Conservation (phyloP, 2,329 filamentous ascomycete species). For the Fusarium zealandicum region DNA sequence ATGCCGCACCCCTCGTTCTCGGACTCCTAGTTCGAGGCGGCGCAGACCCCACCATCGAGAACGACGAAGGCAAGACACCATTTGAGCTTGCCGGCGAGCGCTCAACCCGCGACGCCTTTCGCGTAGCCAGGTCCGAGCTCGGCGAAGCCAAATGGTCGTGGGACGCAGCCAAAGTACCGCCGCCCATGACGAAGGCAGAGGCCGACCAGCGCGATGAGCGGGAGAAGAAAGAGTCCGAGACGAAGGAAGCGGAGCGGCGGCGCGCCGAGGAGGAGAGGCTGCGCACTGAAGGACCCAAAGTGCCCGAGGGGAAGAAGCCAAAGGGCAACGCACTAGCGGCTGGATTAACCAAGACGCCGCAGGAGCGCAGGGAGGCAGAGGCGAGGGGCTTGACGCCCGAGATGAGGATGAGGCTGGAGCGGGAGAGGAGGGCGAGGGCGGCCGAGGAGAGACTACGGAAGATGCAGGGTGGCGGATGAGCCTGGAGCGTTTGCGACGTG, state of each 20-base stretch:
- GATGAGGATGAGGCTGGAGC: slow-evolving; percentile 82
- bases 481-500: too few species aligned
- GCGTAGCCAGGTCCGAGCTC: slow-evolving; percentile 82
- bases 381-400: slow-evolving; percentile 85
- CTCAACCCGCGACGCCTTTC: slow-evolving; percentile 87
- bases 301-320: slow-evolving; percentile 56
- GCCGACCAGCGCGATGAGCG: slow-evolving; percentile 72
- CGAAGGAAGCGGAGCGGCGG: slow-evolving; percentile 73
- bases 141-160: slow-evolving; percentile 82
- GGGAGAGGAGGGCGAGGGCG: slow-evolving; percentile 88
- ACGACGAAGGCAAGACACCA: slow-evolving; percentile 79
- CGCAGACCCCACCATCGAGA: slow-evolving; percentile 75
- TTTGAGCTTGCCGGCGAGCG: slow-evolving; percentile 91
- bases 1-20: slow-evolving; percentile 77
- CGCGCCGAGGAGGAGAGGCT: slow-evolving; percentile 78
- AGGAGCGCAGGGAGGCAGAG: slow-evolving; percentile 85
- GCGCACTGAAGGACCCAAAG: slow-evolving; percentile 68
- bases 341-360: slow-evolving; percentile 72
- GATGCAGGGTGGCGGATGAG: slow-evolving; percentile 52
- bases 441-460: slow-evolving; percentile 85
- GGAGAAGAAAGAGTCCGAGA: slow-evolving; percentile 73
- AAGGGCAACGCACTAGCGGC: slow-evolving; percentile 61
- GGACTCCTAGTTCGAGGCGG: slow-evolving; percentile 78
- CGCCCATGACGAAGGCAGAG: slow-evolving; percentile 73
- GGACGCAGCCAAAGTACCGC: slow-evolving; percentile 76